Evolutionary conservation across 192 early-diverging fungal species (phyloP), one percentile per base, ranked within the genome.

Genomic region (Dissophora globulifera): DNA sequence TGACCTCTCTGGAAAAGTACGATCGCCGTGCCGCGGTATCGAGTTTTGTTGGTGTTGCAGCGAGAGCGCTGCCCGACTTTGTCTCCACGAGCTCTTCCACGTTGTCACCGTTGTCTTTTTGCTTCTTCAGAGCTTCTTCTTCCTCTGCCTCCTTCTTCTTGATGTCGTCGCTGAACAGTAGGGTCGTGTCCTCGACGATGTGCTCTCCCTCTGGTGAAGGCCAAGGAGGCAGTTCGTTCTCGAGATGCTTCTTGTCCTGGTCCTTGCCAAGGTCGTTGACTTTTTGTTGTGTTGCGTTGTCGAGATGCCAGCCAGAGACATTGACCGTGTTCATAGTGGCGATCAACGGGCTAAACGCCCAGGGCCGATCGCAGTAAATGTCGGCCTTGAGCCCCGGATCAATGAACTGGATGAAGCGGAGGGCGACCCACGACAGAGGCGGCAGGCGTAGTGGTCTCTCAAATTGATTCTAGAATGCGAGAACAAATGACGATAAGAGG

Each of bases 371-470:
- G 46, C 74, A 55, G 79, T 88, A 88, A 17, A 95, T 67, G 61
- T 95, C 90, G 8, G 82, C 78, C 61, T 91, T 68, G 25, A 95
- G 75, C 20, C 89, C 90, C 10, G 92, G 90, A 74, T 95, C 93
- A 62, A 93, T 91, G 58, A 85, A 83, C 52, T 87, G 86, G 20
- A 91, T 86, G 49, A 93, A 88, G 61, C 88, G 92, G 33, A 93
- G 63, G 2, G 90, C 91, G 42, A 94, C 68, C 51, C 87, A 91
- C 11, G 86, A 79, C 23, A 90, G 87, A 0, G 86, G 86, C 7
- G 93, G 93, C 1, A 90, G 83, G 6, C 81, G 70, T 19, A 93
- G 69, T 42, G 91, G 91, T 17, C 79, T 52, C 57, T 92, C 89
- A 63, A 95, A 95, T 51, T 87, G 84, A 47, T 89, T 88, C 81